These are phyloP conservation scores for Fusarium buharicum DNA, from an alignment of 2,329 filamentous ascomycete genomes.

Conservation along the genomic window DNA sequence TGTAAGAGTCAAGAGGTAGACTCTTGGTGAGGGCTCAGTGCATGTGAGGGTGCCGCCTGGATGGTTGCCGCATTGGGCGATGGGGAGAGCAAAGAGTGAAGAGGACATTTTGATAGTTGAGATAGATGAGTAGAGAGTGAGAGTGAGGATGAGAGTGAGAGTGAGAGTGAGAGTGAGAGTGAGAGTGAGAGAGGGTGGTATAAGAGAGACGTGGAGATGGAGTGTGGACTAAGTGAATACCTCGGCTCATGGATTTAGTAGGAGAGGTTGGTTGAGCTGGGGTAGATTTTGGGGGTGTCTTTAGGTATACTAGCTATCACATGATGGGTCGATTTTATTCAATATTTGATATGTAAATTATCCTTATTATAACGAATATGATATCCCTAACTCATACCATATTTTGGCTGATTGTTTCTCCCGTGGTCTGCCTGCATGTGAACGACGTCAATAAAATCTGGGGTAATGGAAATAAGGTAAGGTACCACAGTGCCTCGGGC, in stretches of 20 bases:
- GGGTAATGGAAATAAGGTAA: constrained; percentile 22
- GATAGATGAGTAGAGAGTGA: neutral
- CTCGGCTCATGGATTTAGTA: constrained; percentile 34
- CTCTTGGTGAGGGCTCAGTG: constrained; percentile 66
- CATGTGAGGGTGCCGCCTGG: constrained; percentile 69
- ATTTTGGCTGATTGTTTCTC: neutral
- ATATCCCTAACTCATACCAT: neutral
- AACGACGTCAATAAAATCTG: constrained; percentile 9
- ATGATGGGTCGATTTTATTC: constrained; percentile 1
- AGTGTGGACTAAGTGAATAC: constrained; percentile 18
- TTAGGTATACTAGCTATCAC: constrained; percentile 19
- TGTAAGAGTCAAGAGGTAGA: constrained; percentile 79
- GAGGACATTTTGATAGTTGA: constrained; percentile 30
- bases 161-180: neutral
- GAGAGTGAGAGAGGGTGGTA: neutral
- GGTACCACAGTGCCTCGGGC: constrained; percentile 18
- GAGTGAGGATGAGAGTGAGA: neutral
- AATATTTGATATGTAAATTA: neutral
- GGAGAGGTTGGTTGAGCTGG: constrained; percentile 6
- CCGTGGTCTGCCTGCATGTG: constrained; percentile 25
- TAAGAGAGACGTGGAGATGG: constrained; percentile 12
- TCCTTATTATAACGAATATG: neutral
- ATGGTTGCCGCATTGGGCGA: constrained; percentile 60
- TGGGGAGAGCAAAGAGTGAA: constrained; percentile 58
- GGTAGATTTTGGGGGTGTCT: constrained; percentile 1